Percentiles rank a stretch among this genome's conserved stretches.
These are phyloP conservation scores for Oligophagozyma castellii DNA, from an alignment of 1,139 yeast genomes.

Conservation along the genomic window DNA sequence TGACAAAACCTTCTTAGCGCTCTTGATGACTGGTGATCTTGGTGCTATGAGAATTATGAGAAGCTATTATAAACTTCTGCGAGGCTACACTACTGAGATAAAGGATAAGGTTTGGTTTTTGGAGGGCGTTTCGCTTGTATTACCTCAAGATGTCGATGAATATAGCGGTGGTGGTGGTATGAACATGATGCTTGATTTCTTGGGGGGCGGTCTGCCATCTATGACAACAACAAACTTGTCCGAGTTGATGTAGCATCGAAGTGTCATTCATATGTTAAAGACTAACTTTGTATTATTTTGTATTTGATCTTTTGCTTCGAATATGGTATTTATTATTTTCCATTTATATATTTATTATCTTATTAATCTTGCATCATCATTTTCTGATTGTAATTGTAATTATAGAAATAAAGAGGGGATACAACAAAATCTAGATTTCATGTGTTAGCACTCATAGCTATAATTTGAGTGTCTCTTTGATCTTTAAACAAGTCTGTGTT, in stretches of 20 bases:
- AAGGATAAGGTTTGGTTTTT: constrained; percentile 87
- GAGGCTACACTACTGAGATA: constrained; percentile 75
- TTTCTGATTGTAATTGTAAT: no score
- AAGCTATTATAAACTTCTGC: constrained; percentile 66
- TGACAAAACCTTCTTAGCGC: constrained; percentile 61
- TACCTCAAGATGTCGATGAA: constrained; percentile 75
- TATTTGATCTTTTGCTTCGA: no score
- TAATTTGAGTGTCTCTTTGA: no score
- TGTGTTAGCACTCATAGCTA: no score
- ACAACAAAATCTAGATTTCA: no score
- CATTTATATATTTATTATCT: no score
- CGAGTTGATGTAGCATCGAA: constrained; percentile 22
- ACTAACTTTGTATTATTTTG: no score
- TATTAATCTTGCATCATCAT: no score
- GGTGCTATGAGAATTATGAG: constrained; percentile 85
- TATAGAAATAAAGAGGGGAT: no score
- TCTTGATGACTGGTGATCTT: constrained; percentile 72
- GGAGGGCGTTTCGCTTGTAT: constrained; percentile 78
- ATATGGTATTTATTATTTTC: no score
- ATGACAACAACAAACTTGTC: constrained; percentile 32
- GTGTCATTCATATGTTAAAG: no score
- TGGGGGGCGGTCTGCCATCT: constrained; percentile 64
- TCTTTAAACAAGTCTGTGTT: no score
- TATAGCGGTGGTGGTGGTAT: constrained; percentile 80
- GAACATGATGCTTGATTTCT: constrained; percentile 81